These are phyloP conservation scores for Wickerhamiella allomyrinae DNA, from an alignment of 805 yeast genomes.

Conservation along the genomic window DNA sequence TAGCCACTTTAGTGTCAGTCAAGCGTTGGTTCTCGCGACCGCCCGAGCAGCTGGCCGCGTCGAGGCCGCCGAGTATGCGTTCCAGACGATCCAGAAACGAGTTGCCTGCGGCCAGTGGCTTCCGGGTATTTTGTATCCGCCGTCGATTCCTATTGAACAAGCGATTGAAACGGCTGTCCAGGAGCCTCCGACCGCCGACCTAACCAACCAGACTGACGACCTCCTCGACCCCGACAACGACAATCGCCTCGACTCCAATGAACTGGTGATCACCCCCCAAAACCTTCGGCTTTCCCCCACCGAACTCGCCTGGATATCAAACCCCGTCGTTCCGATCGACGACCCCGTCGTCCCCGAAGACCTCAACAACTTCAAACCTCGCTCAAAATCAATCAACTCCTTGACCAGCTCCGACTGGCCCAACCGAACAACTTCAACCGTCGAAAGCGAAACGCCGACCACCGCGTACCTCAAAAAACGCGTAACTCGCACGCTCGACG, in stretches of 20 bases:
- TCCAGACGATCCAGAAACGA: slow-evolving; percentile 7
- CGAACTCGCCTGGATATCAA: slow-evolving; percentile 6
- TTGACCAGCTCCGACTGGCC: not conserved
- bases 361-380: not conserved
- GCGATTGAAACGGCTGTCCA: slow-evolving; percentile 7
- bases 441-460: not conserved
- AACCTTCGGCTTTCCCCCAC: slow-evolving; percentile 6
- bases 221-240: not conserved
- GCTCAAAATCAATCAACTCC: not conserved
- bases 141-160: slow-evolving; percentile 6
- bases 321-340: slow-evolving; percentile 10
- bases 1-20: slow-evolving; percentile 4
- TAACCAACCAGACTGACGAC: not conserved
- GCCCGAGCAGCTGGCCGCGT: slow-evolving; percentile 5
- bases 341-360: slow-evolving; percentile 9
- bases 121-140: slow-evolving; percentile 16
- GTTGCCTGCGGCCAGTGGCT: slow-evolving; percentile 13
- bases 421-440: not conserved
- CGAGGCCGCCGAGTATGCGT: slow-evolving; percentile 6
- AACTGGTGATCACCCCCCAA: not conserved
- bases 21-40: slow-evolving; percentile 10
- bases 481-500: not conserved
- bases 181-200: slow-evolving; percentile 1
- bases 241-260: too few relatives aligned
- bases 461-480: not conserved